phyloP scores from a whole-genome alignment of 129 eudicot species.

The Chrysanthemum seticuspe region DNA sequence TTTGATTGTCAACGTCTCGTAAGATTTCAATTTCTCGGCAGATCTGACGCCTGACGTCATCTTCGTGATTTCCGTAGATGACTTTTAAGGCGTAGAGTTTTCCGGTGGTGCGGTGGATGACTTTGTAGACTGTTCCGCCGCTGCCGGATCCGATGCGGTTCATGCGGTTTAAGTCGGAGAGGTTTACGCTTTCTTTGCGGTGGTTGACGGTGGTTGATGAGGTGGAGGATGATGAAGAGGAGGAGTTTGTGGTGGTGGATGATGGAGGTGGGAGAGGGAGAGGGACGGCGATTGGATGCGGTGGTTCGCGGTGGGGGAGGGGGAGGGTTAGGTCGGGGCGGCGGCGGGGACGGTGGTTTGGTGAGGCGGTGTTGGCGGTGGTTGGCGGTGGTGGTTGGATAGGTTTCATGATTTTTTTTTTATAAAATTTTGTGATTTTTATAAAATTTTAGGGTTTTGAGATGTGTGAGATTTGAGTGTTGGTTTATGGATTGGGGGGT shows the following conservation, averaged over 20 bases:
- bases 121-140: slow-evolving; percentile 93
- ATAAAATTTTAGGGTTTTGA: too few relatives aligned
- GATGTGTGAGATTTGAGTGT: too few relatives aligned
- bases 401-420: slow-evolving; percentile 40
- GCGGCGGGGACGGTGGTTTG: slow-evolving; percentile 47
- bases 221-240: slow-evolving; percentile 20
- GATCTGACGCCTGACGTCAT: slow-evolving; percentile 82
- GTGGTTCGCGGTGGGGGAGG: slow-evolving; percentile 55
- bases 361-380: slow-evolving; percentile 24
- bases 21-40: slow-evolving; percentile 86
- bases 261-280: slow-evolving; percentile 64
- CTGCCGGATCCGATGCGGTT: slow-evolving; percentile 81
- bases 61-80: slow-evolving; percentile 80
- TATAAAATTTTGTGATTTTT: background rate
- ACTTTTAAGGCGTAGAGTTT: slow-evolving; percentile 70
- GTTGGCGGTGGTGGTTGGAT: slow-evolving; percentile 48
- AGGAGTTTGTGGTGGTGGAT: slow-evolving; percentile 16
- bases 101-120: slow-evolving; percentile 67
- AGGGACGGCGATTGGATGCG: slow-evolving; percentile 47
- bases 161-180: slow-evolving; percentile 63
- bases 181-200: slow-evolving; percentile 24
- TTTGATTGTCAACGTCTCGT: slow-evolving; percentile 69
- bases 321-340: slow-evolving; percentile 76
- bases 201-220: slow-evolving; percentile 17
- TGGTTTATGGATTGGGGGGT: too few relatives aligned